Evolutionary conservation across 2,329 filamentous ascomycete species (phyloP).

Genomic region (Alternaria arbusti): DNA sequence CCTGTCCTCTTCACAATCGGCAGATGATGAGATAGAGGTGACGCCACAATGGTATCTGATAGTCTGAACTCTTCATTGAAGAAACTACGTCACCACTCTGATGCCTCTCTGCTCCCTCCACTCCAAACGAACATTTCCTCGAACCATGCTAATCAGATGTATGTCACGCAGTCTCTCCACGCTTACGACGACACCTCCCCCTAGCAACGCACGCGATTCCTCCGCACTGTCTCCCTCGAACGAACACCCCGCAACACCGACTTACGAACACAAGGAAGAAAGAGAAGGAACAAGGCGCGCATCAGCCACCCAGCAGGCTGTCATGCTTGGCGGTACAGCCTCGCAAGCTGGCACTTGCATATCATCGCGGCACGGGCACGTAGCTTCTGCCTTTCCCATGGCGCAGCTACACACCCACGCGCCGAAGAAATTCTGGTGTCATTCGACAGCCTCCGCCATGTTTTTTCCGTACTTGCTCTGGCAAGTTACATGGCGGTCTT

Average conservation of each 20-base stretch:
- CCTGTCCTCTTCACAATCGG: neutral
- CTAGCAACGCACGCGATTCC: neutral
- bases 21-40: neutral
- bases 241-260: neutral
- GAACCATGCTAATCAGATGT: neutral
- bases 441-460: neutral
- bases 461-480: neutral
- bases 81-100: neutral
- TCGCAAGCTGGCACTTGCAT: neutral
- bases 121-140: neutral
- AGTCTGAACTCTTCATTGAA: neutral
- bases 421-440: neutral
- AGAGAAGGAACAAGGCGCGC: neutral
- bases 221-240: neutral
- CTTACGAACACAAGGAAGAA: neutral
- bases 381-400: neutral
- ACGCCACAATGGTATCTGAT: neutral
- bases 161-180: neutral
- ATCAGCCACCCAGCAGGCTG: neutral
- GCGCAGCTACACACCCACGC: neutral
- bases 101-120: neutral
- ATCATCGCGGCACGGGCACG: neutral
- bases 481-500: neutral
- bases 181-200: neutral
- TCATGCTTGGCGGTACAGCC: neutral